Base-by-base conservation (phyloP, 805 yeast genomes). In the Candida wancherniae region DNA sequence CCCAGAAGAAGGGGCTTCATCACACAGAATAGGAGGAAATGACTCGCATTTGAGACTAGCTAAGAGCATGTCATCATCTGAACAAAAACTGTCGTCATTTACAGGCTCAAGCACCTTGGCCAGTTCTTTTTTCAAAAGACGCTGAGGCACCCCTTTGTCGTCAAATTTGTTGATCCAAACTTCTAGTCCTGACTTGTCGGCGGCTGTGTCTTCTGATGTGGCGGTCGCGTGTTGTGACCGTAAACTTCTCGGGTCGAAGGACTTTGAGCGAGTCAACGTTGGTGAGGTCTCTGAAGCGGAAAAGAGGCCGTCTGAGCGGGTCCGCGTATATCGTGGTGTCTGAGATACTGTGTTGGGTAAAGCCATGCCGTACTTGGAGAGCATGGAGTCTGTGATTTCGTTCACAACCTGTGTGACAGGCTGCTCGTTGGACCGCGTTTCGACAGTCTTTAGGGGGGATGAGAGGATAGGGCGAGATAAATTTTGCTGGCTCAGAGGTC, bases 311-410 rank as follows among this genome's bases (percentile, higher is more conserved):
- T 62, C 67, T 3, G 66, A 59, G 4, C 44, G 40, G 3, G 67
- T 50, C 29, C 68, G 51, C n/a, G 55, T 50, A 26, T 58, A 34
- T 6, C 35, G 45, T 8, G 71, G 70, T 1, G 69, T 54, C 21
- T 52, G 57, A 11, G 57, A 48, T 1, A 50, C 36, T 3, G 48
- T 44, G 29, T 52, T 50, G 9, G 56, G 56, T 26, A 62, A 44
- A 3, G 60, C 63, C 19, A 58, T 43, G 9, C 70, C 70, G 45
- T 69, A 72, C 36, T 66, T 71, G 5, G 54, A 50, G 11, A 71
- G 44, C 36, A 71, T 50, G 15, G 59, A 55, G 29, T 51, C 58
- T 1, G 66, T 55, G 33, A 56, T 57, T 28, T 61, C 67, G 34
- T 55, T 57, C 13, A 47, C 34, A 3, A 49, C 44, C 1, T 56